Base-by-base conservation (phyloP, 208 protist species). In the Crithidia fasciculata region DNA sequence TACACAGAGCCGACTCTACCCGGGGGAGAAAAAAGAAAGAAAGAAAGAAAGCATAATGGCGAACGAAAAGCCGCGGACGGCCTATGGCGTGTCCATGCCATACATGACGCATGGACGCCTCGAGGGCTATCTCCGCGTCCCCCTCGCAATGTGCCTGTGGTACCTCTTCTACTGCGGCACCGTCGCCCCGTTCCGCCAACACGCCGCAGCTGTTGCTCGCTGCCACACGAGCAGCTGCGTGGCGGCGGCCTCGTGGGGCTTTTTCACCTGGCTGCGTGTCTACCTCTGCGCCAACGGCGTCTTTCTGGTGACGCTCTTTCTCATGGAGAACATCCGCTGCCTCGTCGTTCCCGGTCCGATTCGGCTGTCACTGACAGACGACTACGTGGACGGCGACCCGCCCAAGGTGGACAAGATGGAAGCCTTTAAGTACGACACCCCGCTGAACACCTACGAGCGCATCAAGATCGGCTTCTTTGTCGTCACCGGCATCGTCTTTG, bases 341-440 rank as follows among this genome's bases (percentile, higher is more conserved):
- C 65, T 89, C 9, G 8, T 92, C 45, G 62, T 76, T 59, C 61
- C 47, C 3, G 53, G 57, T 0, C 91, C 91, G 15, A 77, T 79
- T 5, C 72, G 71, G 8, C 78, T 96, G 40, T 80, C 72, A 3
- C 61, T 94, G 49, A 82, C 83, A 19, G 74, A 90, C 43, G 84
- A 89, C 61, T 93, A 96, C 75, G 56, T 91, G 8, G 74, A 88
- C n/a, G 67, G 59, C 16, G 71, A 82, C 18, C 91, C 91, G 2
- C 61, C 74, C 0, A 77, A 88, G 54, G 87, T 87, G 39, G 81
- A 82, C 52, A 81, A 81, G 13, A 72, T 86, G 52, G 78, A 83
- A 15, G 89, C 91, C 7, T 83, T 96, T 18, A 68, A 69, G 44
- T 94, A 96, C 69, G 89, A 94, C 67, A 96, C 88, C 3, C 88